Conservation (phyloP, 129 eudicot species). For the Centrapalus pauciflorus region DNA sequence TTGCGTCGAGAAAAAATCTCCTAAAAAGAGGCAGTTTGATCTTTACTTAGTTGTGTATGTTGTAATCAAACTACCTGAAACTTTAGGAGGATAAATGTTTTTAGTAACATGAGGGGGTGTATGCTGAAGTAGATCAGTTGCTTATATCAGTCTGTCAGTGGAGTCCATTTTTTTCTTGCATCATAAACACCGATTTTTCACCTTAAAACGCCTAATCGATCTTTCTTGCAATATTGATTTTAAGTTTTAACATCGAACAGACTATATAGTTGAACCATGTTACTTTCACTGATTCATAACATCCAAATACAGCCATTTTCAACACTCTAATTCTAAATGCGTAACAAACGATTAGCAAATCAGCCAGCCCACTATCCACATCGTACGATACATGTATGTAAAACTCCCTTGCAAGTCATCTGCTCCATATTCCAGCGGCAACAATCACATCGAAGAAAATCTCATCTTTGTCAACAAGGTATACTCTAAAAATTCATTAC, state of each 20-base stretch:
- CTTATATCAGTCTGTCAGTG: background rate
- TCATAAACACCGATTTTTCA: background rate
- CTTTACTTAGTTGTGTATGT: constrained; percentile 29
- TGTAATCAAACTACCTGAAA: constrained; percentile 29
- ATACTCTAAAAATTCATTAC: background rate
- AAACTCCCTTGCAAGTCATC: no score
- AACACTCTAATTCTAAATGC: no score
- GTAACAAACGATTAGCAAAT: no score
- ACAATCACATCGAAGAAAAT: background rate
- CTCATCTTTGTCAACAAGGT: background rate
- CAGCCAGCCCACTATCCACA: no score
- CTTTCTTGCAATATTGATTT: no score
- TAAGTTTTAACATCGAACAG: no score
- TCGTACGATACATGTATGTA: no score
- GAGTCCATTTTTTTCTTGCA: background rate
- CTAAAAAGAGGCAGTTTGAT: constrained; percentile 19
- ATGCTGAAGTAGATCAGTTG: constrained; percentile 8
- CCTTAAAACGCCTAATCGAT: background rate
- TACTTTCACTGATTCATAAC: no score
- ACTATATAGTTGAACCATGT: background rate
- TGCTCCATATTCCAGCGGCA: no score
- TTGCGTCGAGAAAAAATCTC: constrained; percentile 1
- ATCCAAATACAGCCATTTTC: no score
- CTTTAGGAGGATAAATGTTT: constrained; percentile 22
- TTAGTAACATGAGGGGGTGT: no score